phyloP scores from a whole-genome alignment of 2,329 filamentous ascomycete genomes.

The Thermothelomyces thermophilus region DNA sequence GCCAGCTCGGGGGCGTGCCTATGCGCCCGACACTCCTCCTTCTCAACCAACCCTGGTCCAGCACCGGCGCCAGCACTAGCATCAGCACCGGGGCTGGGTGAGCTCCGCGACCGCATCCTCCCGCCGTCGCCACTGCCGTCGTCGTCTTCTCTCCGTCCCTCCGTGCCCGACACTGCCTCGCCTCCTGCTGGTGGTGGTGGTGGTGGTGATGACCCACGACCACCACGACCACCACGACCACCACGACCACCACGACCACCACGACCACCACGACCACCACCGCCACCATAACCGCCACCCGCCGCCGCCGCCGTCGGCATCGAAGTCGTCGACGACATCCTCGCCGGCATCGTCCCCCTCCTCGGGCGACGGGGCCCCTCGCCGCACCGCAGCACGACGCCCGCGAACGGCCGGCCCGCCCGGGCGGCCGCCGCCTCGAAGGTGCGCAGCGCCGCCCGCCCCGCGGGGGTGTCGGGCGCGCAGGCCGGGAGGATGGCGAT shows the following conservation, averaged over 20 bases:
- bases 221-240: too few relatives aligned
- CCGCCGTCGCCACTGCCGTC: neutral
- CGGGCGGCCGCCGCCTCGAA: slow-evolving; percentile 24
- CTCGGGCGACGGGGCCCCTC: slow-evolving; percentile 18
- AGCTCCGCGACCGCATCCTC: neutral
- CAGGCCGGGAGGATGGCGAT: slow-evolving; percentile 28
- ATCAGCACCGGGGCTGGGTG: too few relatives aligned
- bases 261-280: too few relatives aligned
- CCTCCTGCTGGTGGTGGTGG: too few relatives aligned
- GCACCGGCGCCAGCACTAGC: neutral
- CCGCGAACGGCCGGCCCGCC: slow-evolving; percentile 26
- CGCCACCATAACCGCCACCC: too few relatives aligned
- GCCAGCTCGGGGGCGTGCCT: slow-evolving; percentile 3
- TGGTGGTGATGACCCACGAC: too few relatives aligned
- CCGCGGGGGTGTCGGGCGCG: slow-evolving; percentile 24
- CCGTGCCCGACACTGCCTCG: too few relatives aligned
- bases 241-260: too few relatives aligned
- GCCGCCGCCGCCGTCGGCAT: too few relatives aligned
- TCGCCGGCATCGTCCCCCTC: neutral
- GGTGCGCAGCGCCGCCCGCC: slow-evolving; percentile 20
- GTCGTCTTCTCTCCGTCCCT: neutral
- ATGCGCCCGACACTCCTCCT: neutral
- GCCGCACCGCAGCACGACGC: slow-evolving; percentile 24
- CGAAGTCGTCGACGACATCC: too few relatives aligned
- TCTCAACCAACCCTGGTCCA: neutral